phyloP scores from a whole-genome alignment of 108 stramenopile genomes.

The Thalassiosira profunda region DNA sequence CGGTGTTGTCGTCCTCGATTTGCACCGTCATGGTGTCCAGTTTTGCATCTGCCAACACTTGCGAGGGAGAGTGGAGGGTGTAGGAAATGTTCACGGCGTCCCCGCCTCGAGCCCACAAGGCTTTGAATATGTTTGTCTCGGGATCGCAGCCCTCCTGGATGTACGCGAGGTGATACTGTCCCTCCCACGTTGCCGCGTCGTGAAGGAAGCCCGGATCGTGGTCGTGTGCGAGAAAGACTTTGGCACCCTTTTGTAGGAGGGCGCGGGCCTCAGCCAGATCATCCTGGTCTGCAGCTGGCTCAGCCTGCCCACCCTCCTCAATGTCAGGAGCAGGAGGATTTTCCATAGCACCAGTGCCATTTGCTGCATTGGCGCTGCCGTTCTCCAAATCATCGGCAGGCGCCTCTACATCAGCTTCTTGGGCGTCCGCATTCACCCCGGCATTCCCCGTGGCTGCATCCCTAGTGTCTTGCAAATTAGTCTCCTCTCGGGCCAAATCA shows the following conservation, averaged over 20 bases:
- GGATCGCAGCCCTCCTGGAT: not conserved
- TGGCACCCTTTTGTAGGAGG: not conserved
- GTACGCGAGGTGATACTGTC: not conserved
- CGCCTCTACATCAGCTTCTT: too few relatives aligned
- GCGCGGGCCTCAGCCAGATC: not conserved
- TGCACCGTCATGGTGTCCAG: not conserved
- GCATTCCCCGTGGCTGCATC: too few relatives aligned
- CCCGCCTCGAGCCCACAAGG: not conserved
- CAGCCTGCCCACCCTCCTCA: too few relatives aligned
- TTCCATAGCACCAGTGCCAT: too few relatives aligned
- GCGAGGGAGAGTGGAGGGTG: not conserved
- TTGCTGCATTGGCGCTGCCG: too few relatives aligned
- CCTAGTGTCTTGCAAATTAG: too few relatives aligned
- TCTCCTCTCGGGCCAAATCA: too few relatives aligned
- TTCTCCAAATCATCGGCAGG: too few relatives aligned
- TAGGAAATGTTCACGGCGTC: not conserved
- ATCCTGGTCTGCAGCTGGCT: not conserved
- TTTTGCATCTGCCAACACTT: not conserved
- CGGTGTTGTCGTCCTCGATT: not conserved
- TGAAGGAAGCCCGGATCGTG: not conserved
- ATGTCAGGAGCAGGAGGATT: too few relatives aligned
- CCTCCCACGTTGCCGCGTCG: not conserved
- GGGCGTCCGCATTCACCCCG: too few relatives aligned
- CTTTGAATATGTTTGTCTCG: not conserved
- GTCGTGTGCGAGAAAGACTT: not conserved